These are phyloP conservation scores for Russula sp. DNA, from an alignment of 768 basidiomycete species.

Conservation along the genomic window DNA sequence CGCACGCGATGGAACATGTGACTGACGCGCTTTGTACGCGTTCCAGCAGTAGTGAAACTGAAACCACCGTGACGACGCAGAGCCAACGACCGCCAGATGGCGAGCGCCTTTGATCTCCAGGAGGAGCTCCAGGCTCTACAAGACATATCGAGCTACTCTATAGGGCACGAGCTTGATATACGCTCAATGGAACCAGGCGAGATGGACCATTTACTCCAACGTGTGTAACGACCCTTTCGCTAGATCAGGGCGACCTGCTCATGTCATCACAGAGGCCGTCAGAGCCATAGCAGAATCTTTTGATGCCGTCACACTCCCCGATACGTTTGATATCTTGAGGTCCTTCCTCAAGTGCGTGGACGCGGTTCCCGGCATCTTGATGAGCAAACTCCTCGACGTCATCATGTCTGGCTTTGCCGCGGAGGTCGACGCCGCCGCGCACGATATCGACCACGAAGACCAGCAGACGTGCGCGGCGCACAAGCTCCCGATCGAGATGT, in stretches of 20 bases:
- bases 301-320: conserved; percentile 58
- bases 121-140: conserved; percentile 66
- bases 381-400: conserved; percentile 86
- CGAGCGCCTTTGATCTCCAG: conserved; percentile 60
- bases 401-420: conserved; percentile 68
- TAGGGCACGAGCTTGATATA: conserved; percentile 63
- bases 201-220: conserved; percentile 49
- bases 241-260: conserved; percentile 5
- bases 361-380: conserved; percentile 52
- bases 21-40: conserved; percentile 10
- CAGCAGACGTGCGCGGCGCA: conserved; percentile 56
- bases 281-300: conserved; percentile 72
- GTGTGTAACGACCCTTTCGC: conserved; percentile 31
- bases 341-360: conserved; percentile 74
- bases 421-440: conserved; percentile 65
- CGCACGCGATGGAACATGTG: conserved; percentile 7
- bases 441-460: conserved; percentile 65
- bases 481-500: conserved; percentile 79
- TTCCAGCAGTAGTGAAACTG: not conserved
- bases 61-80: not conserved
- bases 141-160: conserved; percentile 55
- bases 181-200: conserved; percentile 43
- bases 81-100: conserved; percentile 22
- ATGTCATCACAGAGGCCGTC: conserved; percentile 55
- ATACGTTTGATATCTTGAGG: conserved; percentile 77